Base-by-base conservation (phyloP, 2,329 filamentous ascomycete genomes). In the Penicillium frequentans region DNA sequence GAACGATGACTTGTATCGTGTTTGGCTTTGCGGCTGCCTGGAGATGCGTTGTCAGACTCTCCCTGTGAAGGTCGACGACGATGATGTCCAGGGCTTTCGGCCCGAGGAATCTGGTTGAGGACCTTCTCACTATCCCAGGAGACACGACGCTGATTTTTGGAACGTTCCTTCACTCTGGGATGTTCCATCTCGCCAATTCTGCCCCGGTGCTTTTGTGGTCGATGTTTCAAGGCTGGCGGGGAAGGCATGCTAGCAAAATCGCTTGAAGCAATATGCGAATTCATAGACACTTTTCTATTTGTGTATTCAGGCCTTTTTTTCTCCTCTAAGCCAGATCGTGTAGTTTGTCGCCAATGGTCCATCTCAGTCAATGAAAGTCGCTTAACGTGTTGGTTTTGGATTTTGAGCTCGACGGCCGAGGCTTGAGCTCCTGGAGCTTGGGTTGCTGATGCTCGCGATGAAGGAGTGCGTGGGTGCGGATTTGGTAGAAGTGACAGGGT, bases 41-140 rank as follows among this genome's bases (percentile, higher is more conserved):
- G 59, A 6, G 68, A 59, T 47, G 63, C 58, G 7, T 56, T 19
- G 10, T 66, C 62, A n/a, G 54, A 19, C 1, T 56, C 27, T n/a
- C 59, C 51, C 42, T 52, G 46, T 10, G 64, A 57, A 14, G 48
- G 48, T n/a, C 44, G 44, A 10, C 51, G 23, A 35, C 54, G 53
- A 9, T 56, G 47, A 19, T 64, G 52, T 23, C 27, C 45, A n/a
- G 48, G 52, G 9, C 33, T 55, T 37, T 66, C 62, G 6, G 50
- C 47, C 26, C 60, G 24, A n/a, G 62, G 62, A 16, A 62, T 52
- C 5, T 72, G 67, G 53, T 69, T 70, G n/a, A 73, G 50, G 23
- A 70, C 43, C 39, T 75, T 75, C 19, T 74, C 66, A 3, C 71
- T 72, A 47, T 77, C 73, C 73, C 73, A 75, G 10, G 73, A 75